A percentile compares a stretch with the other conserved stretches of the same genome.
These are phyloP conservation scores for Aspergillus floridensis DNA, from an alignment of 2,329 filamentous ascomycete genomes.

Conservation along the genomic window DNA sequence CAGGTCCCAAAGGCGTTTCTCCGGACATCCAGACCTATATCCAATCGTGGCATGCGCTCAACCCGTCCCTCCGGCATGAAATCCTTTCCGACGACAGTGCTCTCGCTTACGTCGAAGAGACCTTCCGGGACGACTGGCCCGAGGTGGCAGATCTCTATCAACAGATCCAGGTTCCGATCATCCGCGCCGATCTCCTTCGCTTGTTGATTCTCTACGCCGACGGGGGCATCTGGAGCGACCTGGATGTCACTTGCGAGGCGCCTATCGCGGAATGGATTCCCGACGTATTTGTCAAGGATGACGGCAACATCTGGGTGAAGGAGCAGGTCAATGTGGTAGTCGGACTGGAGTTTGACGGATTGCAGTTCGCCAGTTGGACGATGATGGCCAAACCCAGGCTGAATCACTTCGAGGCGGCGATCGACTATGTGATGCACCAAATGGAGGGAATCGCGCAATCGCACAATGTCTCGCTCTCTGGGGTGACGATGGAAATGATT, in stretches of 20 bases:
- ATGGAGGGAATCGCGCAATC: background rate
- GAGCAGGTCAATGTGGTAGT: conserved; percentile 21
- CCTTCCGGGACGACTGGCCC: conserved; percentile 33
- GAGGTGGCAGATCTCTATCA: conserved; percentile 38
- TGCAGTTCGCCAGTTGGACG: conserved; percentile 16
- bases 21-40: conserved; percentile 5
- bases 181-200: conserved; percentile 44
- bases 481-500: conserved; percentile 13
- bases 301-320: conserved; percentile 1
- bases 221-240: conserved; percentile 44
- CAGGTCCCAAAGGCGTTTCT: conserved; percentile 12
- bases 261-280: conserved; percentile 42
- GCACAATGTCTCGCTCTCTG: conserved; percentile 7
- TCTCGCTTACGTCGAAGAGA: conserved; percentile 32
- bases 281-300: conserved; percentile 13
- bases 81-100: conserved; percentile 32
- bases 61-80: conserved; percentile 30
- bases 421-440: conserved; percentile 12
- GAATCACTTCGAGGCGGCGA: conserved; percentile 11
- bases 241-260: conserved; percentile 37
- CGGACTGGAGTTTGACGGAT: conserved; percentile 18
- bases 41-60: conserved; percentile 26
- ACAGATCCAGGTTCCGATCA: conserved; percentile 31
- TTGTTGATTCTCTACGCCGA: conserved; percentile 41
- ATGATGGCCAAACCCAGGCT: conserved; percentile 12